Conservation (phyloP, 2,329 filamentous ascomycete genomes). For the Gnomoniopsis sp. region DNA sequence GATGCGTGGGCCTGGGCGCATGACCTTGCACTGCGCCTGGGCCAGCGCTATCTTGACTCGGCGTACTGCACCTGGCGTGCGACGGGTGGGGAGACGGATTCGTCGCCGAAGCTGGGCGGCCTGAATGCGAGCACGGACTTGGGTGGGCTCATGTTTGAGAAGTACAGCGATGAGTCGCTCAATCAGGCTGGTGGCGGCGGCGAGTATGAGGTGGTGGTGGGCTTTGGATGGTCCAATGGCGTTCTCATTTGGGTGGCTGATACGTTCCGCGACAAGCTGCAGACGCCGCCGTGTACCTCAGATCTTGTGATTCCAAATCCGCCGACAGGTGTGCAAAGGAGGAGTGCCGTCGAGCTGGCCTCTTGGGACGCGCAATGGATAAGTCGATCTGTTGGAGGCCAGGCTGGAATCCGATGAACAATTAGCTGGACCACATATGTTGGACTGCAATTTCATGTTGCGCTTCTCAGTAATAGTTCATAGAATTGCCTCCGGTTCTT, state of each 20-base stretch:
- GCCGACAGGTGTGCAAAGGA: constrained; percentile 18
- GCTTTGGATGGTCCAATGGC: constrained; percentile 69
- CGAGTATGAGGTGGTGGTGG: constrained; percentile 67
- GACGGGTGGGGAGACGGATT: constrained; percentile 58
- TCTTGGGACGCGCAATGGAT: constrained; percentile 43
- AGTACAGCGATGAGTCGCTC: constrained; percentile 59
- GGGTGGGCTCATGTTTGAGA: constrained; percentile 66
- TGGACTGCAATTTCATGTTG: background rate
- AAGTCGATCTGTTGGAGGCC: constrained; percentile 21
- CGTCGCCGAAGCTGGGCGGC: constrained; percentile 43
- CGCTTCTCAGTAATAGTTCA: background rate
- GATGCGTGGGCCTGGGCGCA: constrained; percentile 52
- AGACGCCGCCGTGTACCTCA: constrained; percentile 53
- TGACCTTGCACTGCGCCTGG: constrained; percentile 53
- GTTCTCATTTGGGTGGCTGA: constrained; percentile 66
- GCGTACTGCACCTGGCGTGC: constrained; percentile 64
- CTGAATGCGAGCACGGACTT: constrained; percentile 37
- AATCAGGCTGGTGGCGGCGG: constrained; percentile 62
- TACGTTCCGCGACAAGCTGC: constrained; percentile 53
- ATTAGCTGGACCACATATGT: background rate
- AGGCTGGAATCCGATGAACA: background rate
- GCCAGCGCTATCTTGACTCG: constrained; percentile 64
- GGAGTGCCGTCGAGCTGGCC: constrained; percentile 44
- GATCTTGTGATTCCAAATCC: constrained; percentile 32
- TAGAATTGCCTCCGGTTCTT: no score